Percentiles rank a stretch among this genome's conserved stretches.
Evolutionary conservation across 2,329 filamentous ascomycete genomes (phyloP).

Genomic region (Aaosphaeria pasadenensis): DNA sequence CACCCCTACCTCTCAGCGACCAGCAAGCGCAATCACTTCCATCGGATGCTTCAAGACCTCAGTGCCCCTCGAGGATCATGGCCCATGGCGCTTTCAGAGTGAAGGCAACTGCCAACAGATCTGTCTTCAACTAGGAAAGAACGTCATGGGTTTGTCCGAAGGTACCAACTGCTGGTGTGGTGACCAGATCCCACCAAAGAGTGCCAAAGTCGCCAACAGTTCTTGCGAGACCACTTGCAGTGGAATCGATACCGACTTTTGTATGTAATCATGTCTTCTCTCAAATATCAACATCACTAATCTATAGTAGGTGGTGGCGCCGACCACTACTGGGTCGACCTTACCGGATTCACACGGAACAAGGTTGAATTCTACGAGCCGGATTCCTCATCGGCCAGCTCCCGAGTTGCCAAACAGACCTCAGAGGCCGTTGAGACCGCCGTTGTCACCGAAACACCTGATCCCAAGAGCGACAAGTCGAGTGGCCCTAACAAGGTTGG

Average conservation of each 20-base stretch:
- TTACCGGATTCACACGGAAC: slow-evolving; percentile 48
- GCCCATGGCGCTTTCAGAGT: slow-evolving; percentile 52
- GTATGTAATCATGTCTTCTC: slow-evolving; percentile 48
- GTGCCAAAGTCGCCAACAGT: slow-evolving; percentile 52
- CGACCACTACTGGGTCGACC: slow-evolving; percentile 49
- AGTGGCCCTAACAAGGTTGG: slow-evolving; percentile 67
- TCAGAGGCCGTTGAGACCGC: slow-evolving; percentile 28
- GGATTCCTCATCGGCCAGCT: slow-evolving; percentile 11
- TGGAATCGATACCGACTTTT: slow-evolving; percentile 61
- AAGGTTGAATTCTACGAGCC: slow-evolving; percentile 32
- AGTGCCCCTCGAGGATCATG: slow-evolving; percentile 47
- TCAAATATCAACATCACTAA: slow-evolving; percentile 15
- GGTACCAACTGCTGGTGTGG: slow-evolving; percentile 72
- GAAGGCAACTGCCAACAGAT: slow-evolving; percentile 53
- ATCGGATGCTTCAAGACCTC: slow-evolving; percentile 54
- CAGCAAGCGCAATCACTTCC: slow-evolving; percentile 23
- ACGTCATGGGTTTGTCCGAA: slow-evolving; percentile 62
- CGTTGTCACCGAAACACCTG: slow-evolving; percentile 38
- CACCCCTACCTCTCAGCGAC: slow-evolving; percentile 27
- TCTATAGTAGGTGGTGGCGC: slow-evolving; percentile 55
- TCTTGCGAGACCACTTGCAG: slow-evolving; percentile 66
- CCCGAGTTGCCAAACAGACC: slow-evolving; percentile 10
- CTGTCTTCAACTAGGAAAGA: slow-evolving; percentile 47
- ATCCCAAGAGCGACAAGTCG: slow-evolving; percentile 40
- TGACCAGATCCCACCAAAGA: slow-evolving; percentile 59